A percentile compares a stretch with the other conserved stretches of the same genome.
phyloP scores from a whole-genome alignment of 2,329 filamentous ascomycete genomes.

The Venturiaceae sp. region DNA sequence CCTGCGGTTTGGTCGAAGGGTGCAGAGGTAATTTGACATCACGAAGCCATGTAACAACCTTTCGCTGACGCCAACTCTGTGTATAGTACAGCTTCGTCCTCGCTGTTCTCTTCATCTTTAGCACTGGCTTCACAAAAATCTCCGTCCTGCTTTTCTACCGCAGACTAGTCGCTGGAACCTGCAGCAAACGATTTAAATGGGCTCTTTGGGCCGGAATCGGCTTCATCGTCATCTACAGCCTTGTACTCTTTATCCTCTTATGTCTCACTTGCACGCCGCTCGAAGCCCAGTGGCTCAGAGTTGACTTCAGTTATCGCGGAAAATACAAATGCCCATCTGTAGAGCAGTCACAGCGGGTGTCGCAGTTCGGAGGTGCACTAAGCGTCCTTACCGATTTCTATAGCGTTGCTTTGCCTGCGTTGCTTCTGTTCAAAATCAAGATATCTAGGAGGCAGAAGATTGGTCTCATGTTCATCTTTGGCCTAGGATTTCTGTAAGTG shows the following conservation, averaged over 20 bases:
- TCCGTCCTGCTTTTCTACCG: conserved; percentile 28
- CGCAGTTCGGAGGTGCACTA: conserved; percentile 12
- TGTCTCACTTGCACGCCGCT: conserved; percentile 21
- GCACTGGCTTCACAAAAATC: conserved; percentile 23
- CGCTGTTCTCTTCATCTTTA: conserved; percentile 21
- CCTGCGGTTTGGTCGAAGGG: conserved; percentile 1
- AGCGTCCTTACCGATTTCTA: conserved; percentile 14
- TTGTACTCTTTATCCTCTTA: conserved; percentile 19
- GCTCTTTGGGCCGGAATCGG: conserved; percentile 15
- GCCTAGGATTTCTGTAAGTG: conserved; percentile 13
- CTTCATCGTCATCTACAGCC: conserved; percentile 13
- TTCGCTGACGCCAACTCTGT: background rate
- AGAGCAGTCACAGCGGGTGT: background rate
- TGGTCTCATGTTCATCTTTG: conserved; percentile 11
- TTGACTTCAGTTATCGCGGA: conserved; percentile 13
- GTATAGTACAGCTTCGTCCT: conserved; percentile 21
- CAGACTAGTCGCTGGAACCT: conserved; percentile 20
- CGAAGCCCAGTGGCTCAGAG: conserved; percentile 22
- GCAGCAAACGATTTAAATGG: conserved; percentile 16
- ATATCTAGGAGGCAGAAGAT: conserved; percentile 13
- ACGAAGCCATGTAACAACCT: background rate
- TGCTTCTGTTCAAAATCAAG: conserved; percentile 13
- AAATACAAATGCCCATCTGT: conserved; percentile 15
- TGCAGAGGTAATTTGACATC: conserved; percentile 11
- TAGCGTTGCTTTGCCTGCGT: conserved; percentile 13